A percentile compares a stretch with the other conserved stretches of the same genome.
Evolutionary conservation across 2,329 filamentous ascomycete genomes (phyloP).

Genomic region (Fonsecaea monophora): DNA sequence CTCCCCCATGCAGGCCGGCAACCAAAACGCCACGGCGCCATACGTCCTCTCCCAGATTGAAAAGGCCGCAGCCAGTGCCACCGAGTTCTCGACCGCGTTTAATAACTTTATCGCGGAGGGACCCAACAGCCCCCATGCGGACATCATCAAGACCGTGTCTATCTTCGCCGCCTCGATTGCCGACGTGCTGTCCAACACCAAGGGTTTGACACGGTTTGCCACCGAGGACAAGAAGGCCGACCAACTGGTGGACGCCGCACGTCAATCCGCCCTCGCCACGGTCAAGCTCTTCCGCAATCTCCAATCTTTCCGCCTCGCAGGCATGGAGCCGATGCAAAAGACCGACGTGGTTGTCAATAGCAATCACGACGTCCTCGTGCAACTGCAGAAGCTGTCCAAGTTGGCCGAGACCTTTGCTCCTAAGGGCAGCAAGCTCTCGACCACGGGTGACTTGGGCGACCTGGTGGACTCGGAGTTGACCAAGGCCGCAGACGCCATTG

Average conservation of each 20-base stretch:
- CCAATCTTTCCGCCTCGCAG: conserved; percentile 91
- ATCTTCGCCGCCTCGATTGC: conserved; percentile 86
- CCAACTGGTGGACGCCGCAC: conserved; percentile 78
- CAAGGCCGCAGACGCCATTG: conserved; percentile 94
- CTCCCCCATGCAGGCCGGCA: conserved; percentile 97
- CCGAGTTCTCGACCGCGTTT: conserved; percentile 97
- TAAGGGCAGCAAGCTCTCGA: conserved; percentile 79
- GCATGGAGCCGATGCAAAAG: conserved; percentile 88
- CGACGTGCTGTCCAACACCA: conserved; percentile 94
- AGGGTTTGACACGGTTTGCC: conserved; percentile 89
- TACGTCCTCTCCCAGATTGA: conserved; percentile 97
- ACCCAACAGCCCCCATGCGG: conserved; percentile 84
- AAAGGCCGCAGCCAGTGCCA: conserved; percentile 91
- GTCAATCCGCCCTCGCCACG: conserved; percentile 82
- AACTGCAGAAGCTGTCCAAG: conserved; percentile 91
- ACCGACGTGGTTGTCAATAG: conserved; percentile 97
- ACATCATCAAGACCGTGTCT: conserved; percentile 91
- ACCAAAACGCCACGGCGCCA: conserved; percentile 93
- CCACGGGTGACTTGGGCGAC: conserved; percentile 79
- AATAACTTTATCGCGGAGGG: conserved; percentile 99
- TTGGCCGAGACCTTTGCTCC: conserved; percentile 90
- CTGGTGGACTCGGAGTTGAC: conserved; percentile 89
- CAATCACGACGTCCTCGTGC: conserved; percentile 94
- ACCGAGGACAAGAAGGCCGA: conserved; percentile 96
- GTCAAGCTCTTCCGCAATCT: conserved; percentile 95